phyloP scores from a whole-genome alignment of 129 eudicot species.

The Artemisia tridentata region DNA sequence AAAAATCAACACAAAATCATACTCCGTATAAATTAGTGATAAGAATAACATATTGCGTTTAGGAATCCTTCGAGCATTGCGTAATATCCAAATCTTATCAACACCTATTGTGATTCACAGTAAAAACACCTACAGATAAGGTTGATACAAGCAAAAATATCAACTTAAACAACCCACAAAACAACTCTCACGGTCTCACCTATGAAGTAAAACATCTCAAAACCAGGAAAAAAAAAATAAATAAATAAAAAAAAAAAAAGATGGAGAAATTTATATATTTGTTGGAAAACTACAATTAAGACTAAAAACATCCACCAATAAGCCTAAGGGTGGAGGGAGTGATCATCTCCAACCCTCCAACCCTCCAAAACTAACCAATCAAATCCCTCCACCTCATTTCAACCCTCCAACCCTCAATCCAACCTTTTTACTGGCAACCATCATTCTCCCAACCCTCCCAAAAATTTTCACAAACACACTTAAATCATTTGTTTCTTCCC shows the following conservation, averaged over 20 bases:
- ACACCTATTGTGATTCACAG: slow-evolving; percentile 8
- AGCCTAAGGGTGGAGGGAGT: too few relatives aligned
- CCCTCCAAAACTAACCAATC: too few relatives aligned
- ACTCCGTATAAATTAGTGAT: background rate
- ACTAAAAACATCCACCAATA: background rate
- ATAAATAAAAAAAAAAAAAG: too few relatives aligned
- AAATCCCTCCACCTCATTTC: too few relatives aligned
- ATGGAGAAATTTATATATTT: background rate
- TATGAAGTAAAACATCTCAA: background rate
- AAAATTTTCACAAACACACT: too few relatives aligned
- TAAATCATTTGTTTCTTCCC: too few relatives aligned
- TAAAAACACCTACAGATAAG: slow-evolving; percentile 5
- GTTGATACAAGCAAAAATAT: background rate
- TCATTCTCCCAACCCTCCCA: too few relatives aligned
- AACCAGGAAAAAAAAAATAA: background rate
- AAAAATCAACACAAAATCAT: background rate
- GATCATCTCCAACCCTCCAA: too few relatives aligned
- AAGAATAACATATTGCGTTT: background rate
- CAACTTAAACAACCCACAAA: slow-evolving; percentile 12
- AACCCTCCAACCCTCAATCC: too few relatives aligned
- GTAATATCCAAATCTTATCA: background rate
- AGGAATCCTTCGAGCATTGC: slow-evolving; percentile 1
- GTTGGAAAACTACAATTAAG: background rate
- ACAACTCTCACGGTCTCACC: background rate
- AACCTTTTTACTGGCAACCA: too few relatives aligned